Percentiles rank a stretch among this genome's conserved stretches.
Evolutionary conservation across 202 grass and related monocot species (phyloP).

Genomic region (Setaria italica): DNA sequence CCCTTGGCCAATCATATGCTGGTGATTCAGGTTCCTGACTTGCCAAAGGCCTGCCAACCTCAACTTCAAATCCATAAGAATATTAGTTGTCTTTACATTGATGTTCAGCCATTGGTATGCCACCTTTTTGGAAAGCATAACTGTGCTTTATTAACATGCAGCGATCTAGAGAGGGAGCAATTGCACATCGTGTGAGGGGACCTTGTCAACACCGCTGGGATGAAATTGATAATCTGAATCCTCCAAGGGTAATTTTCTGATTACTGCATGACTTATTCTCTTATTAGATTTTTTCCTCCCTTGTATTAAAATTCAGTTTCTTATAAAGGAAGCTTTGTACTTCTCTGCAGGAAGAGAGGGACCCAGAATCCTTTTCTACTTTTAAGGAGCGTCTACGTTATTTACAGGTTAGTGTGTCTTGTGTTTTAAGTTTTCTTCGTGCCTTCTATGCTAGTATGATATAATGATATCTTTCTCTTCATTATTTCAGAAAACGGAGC

Average conservation of each 20-base stretch:
- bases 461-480: conserved; percentile 32
- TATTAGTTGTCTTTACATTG: background rate
- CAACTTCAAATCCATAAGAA: conserved; percentile 23
- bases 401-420: conserved; percentile 71
- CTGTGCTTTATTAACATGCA: conserved; percentile 52
- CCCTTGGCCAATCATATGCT: conserved; percentile 10
- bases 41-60: conserved; percentile 19
- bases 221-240: conserved; percentile 80
- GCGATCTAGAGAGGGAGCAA: conserved; percentile 73
- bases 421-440: conserved; percentile 11
- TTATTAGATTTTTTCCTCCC: conserved; percentile 13
- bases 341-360: conserved; percentile 75
- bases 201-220: conserved; percentile 66
- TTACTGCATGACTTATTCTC: conserved; percentile 29
- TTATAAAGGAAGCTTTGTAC: conserved; percentile 43
- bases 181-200: conserved; percentile 78
- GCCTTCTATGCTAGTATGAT: conserved; percentile 28
- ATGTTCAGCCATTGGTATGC: conserved; percentile 29
- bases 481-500: conserved; percentile 80
- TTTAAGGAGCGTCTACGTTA: conserved; percentile 88
- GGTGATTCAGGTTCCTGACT: conserved; percentile 12
- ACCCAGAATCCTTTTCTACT: conserved; percentile 91
- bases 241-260: conserved; percentile 67
- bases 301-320: conserved; percentile 18
- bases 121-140: conserved; percentile 6